A percentile compares a stretch with the other conserved stretches of the same genome.
These are phyloP conservation scores for Datisca glomerata DNA, from an alignment of 306 rosid genomes.

Conservation along the genomic window DNA sequence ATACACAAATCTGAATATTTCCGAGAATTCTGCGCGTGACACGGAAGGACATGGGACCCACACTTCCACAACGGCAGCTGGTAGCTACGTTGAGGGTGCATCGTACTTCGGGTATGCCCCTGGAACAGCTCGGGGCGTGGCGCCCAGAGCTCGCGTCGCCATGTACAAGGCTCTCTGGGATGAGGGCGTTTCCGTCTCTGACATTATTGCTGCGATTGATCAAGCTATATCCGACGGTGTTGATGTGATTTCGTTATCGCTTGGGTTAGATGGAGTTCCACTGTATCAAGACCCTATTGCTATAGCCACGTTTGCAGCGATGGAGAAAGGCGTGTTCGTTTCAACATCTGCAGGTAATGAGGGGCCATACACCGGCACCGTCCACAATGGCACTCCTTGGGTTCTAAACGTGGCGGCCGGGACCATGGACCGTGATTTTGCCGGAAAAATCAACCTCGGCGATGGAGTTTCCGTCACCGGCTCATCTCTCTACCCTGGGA, in stretches of 20 bases:
- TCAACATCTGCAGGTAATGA: slow-evolving; percentile 54
- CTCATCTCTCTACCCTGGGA: slow-evolving; percentile 30
- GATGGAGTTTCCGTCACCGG: slow-evolving; percentile 34
- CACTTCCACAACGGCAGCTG: slow-evolving; percentile 57
- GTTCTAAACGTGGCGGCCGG: slow-evolving; percentile 61
- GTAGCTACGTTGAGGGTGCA: slow-evolving; percentile 29
- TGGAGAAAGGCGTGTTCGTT: slow-evolving; percentile 50
- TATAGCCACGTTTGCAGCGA: slow-evolving; percentile 59
- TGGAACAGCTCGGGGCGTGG: slow-evolving; percentile 43
- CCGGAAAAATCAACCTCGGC: slow-evolving; percentile 29
- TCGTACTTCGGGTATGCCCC: slow-evolving; percentile 55
- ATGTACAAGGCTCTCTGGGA: slow-evolving; percentile 70
- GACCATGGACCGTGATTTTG: slow-evolving; percentile 41
- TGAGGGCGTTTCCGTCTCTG: slow-evolving; percentile 24
- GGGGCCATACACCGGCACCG: slow-evolving; percentile 23
- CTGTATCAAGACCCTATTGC: slow-evolving; percentile 60
- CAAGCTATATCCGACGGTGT: slow-evolving; percentile 62
- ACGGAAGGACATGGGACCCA: slow-evolving; percentile 71
- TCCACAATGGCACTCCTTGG: slow-evolving; percentile 79
- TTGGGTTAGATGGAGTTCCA: slow-evolving; percentile 26
- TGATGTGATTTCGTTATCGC: slow-evolving; percentile 54
- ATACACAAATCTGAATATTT: slow-evolving; percentile 14
- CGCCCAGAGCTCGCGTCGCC: slow-evolving; percentile 53
- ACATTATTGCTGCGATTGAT: slow-evolving; percentile 63
- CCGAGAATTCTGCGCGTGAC: slow-evolving; percentile 54